phyloP scores from a whole-genome alignment of 306 rosid species.

The Rosa lucieae region DNA sequence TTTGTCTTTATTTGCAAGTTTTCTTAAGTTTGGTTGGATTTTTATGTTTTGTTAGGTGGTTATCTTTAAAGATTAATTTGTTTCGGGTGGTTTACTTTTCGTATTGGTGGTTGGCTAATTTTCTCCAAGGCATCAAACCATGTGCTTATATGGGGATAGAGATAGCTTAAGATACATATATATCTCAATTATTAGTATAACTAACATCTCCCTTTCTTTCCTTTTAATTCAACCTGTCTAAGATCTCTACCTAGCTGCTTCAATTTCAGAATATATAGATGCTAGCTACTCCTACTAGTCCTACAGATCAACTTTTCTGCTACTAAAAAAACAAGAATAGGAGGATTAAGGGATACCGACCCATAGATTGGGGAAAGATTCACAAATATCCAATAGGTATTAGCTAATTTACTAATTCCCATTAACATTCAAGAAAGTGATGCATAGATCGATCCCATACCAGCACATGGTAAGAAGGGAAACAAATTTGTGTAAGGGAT shows the following conservation, averaged over 20 bases:
- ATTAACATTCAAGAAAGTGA: neutral
- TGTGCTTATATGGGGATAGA: slow-evolving; percentile 23
- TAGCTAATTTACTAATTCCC: neutral
- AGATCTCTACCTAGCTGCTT: neutral
- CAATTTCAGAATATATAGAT: neutral
- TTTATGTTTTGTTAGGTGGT: slow-evolving; percentile 30
- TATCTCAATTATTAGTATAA: neutral
- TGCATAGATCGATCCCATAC: slow-evolving; percentile 2
- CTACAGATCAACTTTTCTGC: neutral
- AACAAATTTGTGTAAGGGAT: neutral
- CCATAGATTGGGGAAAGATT: neutral
- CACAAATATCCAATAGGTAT: neutral
- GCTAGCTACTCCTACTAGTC: neutral
- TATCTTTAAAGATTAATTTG: slow-evolving; percentile 1
- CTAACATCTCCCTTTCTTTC: neutral
- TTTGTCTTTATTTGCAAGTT: slow-evolving; percentile 25
- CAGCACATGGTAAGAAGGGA: neutral
- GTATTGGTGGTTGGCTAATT: slow-evolving; percentile 32
- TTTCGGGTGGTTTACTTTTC: slow-evolving; percentile 21
- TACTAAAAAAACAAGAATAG: neutral
- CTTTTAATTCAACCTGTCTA: neutral
- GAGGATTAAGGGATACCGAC: slow-evolving; percentile 16
- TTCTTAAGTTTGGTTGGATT: slow-evolving; percentile 21
- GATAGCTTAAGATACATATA: slow-evolving; percentile 3
- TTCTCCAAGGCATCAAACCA: slow-evolving; percentile 47